A percentile compares a stretch with the other conserved stretches of the same genome.
phyloP scores from a whole-genome alignment of 345 rosid species.

The Ricinus communis region DNA sequence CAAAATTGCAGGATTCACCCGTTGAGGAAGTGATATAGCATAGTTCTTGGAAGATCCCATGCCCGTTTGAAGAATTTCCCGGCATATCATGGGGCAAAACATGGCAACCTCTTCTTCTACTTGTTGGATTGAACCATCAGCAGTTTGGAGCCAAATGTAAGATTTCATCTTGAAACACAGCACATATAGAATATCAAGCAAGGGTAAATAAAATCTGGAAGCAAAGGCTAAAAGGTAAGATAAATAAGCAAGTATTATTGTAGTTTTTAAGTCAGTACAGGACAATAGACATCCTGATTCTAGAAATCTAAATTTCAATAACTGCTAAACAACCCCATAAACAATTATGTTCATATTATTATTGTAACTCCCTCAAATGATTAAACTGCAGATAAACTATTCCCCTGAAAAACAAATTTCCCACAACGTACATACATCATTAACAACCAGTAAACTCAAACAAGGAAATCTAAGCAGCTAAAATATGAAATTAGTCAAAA shows the following conservation, averaged over 20 bases:
- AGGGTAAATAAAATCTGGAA: not conserved
- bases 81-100: conserved; percentile 90
- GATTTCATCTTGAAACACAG: conserved; percentile 54
- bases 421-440: not conserved
- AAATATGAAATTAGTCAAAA: not conserved
- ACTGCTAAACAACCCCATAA: not conserved
- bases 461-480: conserved; percentile 1
- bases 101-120: conserved; percentile 92
- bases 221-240: not conserved
- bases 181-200: conserved; percentile 14
- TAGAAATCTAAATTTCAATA: too few relatives aligned
- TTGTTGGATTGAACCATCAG: conserved; percentile 85
- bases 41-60: conserved; percentile 79
- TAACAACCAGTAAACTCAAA: not conserved
- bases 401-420: not conserved
- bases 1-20: conserved; percentile 73
- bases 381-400: not conserved
- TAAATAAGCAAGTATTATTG: not conserved
- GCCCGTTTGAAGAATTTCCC: conserved; percentile 67
- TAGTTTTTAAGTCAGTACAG: too few relatives aligned
- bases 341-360: not conserved
- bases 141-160: conserved; percentile 84
- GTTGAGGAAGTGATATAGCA: conserved; percentile 81
- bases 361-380: not conserved
- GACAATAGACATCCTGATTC: too few relatives aligned